Base-by-base conservation (phyloP, 768 basidiomycete species). In the Tylopilus subfusipes region DNA sequence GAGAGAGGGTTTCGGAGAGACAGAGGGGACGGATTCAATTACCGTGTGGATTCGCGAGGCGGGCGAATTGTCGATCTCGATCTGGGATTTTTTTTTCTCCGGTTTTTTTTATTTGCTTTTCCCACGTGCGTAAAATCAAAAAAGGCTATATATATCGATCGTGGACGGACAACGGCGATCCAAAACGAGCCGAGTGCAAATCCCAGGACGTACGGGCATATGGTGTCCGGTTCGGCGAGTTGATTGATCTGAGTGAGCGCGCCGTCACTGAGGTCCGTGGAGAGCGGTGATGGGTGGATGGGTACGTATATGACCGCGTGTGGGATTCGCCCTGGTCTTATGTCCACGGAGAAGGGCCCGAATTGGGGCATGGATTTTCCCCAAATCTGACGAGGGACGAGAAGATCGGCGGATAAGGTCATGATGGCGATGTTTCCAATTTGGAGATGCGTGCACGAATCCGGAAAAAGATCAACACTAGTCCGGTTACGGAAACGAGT, bases 71-170 rank as follows among this genome's bases (percentile, higher is more conserved):
- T 40, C 39, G 39, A 40, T 40, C 39, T 40, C 22, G 39, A 40
- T 40, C 39, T 40, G 39, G 39, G 4, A 40, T 21, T 40, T 40
- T 40, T 40, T 40, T 40, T 34, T 34, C 10, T 34, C 16, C 13
- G 2, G 14, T 34, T 40, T 40, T 38, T 9, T 9, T 7, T 21
- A 11, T 39, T 39, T 19, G 19, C 9, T 21, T 19, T 39, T 12
- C 75, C 81, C 1, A 84, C 81, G 1, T 72, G 73, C 0, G 61
- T 71, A 31, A 83, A 84, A 0, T 73, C 47, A 42, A 40, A 30
- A 29, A 25, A 30, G 34, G 24, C 14, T 34, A 46, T 58, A 33
- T 33, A 12, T 42, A 48, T 46, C 40, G 39, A 48, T 25, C 39
- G 24, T 34, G n/a, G 48, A 39, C 31, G 52, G 30, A 14, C 29